Percentiles rank a stretch among this genome's conserved stretches.
Evolutionary conservation across 1,139 yeast genomes (phyloP).

Genomic region (Debaryomycetaceae sp.): DNA sequence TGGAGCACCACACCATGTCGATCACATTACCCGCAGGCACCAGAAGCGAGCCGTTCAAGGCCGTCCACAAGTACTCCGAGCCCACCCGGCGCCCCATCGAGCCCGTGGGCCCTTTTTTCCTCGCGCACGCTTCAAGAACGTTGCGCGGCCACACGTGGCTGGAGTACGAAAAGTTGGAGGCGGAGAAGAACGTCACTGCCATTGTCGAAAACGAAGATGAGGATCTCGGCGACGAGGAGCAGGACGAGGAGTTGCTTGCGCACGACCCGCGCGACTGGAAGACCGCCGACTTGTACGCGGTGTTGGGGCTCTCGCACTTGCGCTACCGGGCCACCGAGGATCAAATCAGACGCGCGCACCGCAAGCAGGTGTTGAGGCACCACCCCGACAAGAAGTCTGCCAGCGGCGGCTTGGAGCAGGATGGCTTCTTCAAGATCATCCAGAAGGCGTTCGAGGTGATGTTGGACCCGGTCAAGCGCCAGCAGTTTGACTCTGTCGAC

Average conservation of each 20-base stretch:
- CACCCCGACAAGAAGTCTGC: slow-evolving; percentile 98
- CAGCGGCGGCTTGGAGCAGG: slow-evolving; percentile 80
- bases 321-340: slow-evolving; percentile 90
- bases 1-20: slow-evolving; percentile 21
- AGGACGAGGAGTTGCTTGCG: slow-evolving; percentile 72
- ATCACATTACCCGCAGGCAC: slow-evolving; percentile 38
- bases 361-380: slow-evolving; percentile 93
- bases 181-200: slow-evolving; percentile 76
- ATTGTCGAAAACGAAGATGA: slow-evolving; percentile 70
- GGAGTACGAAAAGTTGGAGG: slow-evolving; percentile 91
- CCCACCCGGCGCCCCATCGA: slow-evolving; percentile 85
- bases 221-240: slow-evolving; percentile 71
- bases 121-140: slow-evolving; percentile 96
- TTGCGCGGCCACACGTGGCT: slow-evolving; percentile 98
- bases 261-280: slow-evolving; percentile 99
- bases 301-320: slow-evolving; percentile 86
- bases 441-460: slow-evolving; percentile 94
- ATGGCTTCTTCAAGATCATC: slow-evolving; percentile 96
- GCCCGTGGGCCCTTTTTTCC: slow-evolving; percentile 93
- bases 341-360: slow-evolving; percentile 94
- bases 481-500: slow-evolving; percentile 94
- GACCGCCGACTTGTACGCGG: slow-evolving; percentile 92
- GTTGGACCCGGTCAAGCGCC: slow-evolving; percentile 81
- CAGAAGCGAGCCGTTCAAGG: slow-evolving; percentile 49
- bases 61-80: slow-evolving; percentile 50